Evolutionary conservation across 495 filamentous ascomycete species (phyloP).

Genomic region (Penicillium angulare): DNA sequence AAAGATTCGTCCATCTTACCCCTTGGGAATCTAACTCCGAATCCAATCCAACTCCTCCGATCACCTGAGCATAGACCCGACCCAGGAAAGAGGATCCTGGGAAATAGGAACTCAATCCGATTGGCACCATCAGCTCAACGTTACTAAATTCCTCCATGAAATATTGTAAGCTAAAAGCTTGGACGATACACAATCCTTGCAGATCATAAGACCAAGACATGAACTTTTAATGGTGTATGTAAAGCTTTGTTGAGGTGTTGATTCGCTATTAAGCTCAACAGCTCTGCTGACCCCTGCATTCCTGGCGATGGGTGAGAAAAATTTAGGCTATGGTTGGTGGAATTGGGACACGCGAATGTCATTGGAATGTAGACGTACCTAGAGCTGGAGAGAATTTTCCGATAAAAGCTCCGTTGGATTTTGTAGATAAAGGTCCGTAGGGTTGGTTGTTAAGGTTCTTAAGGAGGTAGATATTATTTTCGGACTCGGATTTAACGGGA

Average conservation of each 20-base stretch:
- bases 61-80: background rate
- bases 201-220: background rate
- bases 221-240: background rate
- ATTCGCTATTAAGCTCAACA: background rate
- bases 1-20: background rate
- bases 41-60: background rate
- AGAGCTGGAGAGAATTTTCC: slow-evolving; percentile 1
- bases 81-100: background rate
- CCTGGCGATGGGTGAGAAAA: background rate
- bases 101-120: background rate
- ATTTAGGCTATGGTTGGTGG: background rate
- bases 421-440: background rate
- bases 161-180: slow-evolving; percentile 1
- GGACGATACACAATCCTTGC: too few relatives aligned
- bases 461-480: background rate
- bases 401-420: slow-evolving; percentile 2
- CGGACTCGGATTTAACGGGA: background rate
- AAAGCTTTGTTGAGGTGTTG: background rate
- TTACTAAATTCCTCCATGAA: slow-evolving; percentile 4
- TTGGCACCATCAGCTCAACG: background rate
- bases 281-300: slow-evolving; percentile 5
- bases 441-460: background rate
- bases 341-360: slow-evolving; percentile 3
- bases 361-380: slow-evolving; percentile 4
- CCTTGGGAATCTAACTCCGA: background rate